These are phyloP conservation scores for Solanum gandarillasii DNA, from an alignment of 257 asterid genomes.

Conservation along the genomic window DNA sequence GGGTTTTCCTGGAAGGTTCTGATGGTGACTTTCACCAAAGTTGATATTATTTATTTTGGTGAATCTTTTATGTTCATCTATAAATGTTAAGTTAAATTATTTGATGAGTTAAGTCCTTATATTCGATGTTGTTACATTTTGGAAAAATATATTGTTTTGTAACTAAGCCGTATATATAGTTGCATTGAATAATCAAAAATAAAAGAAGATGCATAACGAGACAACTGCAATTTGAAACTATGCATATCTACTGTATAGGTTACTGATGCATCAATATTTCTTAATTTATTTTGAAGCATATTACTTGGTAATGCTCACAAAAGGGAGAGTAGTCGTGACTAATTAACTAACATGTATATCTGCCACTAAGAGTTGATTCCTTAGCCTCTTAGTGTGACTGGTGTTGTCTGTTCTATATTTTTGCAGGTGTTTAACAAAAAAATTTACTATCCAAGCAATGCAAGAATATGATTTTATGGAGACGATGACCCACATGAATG, in stretches of 20 bases:
- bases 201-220: neutral
- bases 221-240: neutral
- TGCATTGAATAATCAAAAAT: neutral
- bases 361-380: neutral
- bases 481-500: slow-evolving; percentile 88
- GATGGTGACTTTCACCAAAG: neutral
- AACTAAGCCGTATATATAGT: neutral
- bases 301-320: neutral
- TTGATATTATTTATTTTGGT: neutral
- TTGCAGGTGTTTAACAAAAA: slow-evolving; percentile 78
- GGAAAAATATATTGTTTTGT: neutral
- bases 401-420: slow-evolving; percentile 3
- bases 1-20: neutral
- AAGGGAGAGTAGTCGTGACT: neutral
- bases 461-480: slow-evolving; percentile 97
- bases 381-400: neutral
- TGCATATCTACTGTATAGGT: neutral
- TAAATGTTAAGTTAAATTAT: neutral
- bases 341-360: neutral
- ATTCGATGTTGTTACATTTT: neutral
- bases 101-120: neutral
- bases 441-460: slow-evolving; percentile 92
- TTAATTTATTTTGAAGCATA: neutral
- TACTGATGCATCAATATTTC: neutral
- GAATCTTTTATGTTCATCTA: neutral